Percentiles rank a stretch among this genome's conserved stretches.
Conservation (phyloP, 345 rosid genomes). For the Carallia brachiata region DNA sequence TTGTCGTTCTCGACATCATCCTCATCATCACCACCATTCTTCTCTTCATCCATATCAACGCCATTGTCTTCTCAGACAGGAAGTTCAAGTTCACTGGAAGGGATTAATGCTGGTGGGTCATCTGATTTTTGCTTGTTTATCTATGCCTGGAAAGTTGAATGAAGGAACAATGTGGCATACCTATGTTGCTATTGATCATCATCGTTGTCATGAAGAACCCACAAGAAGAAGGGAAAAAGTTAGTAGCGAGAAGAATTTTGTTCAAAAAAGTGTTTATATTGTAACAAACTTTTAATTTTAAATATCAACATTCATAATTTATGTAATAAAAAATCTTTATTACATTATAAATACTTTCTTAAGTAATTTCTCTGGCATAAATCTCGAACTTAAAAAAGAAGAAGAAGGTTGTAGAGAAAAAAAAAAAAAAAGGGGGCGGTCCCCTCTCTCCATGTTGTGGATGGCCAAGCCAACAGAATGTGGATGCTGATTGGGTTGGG, state of each 20-base stretch:
- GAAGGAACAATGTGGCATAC: slow-evolving; percentile 1
- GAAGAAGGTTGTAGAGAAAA: slow-evolving; percentile 14
- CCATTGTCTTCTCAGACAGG: slow-evolving; percentile 37
- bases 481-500: slow-evolving; percentile 18
- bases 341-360: too few species aligned
- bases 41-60: slow-evolving; percentile 36
- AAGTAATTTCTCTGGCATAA: too few species aligned
- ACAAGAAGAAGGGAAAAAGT: too few species aligned
- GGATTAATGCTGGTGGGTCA: slow-evolving; percentile 28
- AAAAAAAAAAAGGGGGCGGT: background rate
- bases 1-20: slow-evolving; percentile 24
- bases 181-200: too few species aligned
- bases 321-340: too few species aligned
- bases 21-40: slow-evolving; percentile 14
- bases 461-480: slow-evolving; percentile 20
- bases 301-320: too few species aligned
- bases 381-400: background rate
- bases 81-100: slow-evolving; percentile 39
- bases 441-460: slow-evolving; percentile 20
- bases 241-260: too few species aligned
- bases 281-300: too few species aligned
- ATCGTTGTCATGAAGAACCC: too few species aligned
- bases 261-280: too few species aligned
- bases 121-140: slow-evolving; percentile 59
- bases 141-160: slow-evolving; percentile 62